Evolutionary conservation across 2,329 filamentous ascomycete genomes (phyloP).

Genomic region (Curvularia lunata): DNA sequence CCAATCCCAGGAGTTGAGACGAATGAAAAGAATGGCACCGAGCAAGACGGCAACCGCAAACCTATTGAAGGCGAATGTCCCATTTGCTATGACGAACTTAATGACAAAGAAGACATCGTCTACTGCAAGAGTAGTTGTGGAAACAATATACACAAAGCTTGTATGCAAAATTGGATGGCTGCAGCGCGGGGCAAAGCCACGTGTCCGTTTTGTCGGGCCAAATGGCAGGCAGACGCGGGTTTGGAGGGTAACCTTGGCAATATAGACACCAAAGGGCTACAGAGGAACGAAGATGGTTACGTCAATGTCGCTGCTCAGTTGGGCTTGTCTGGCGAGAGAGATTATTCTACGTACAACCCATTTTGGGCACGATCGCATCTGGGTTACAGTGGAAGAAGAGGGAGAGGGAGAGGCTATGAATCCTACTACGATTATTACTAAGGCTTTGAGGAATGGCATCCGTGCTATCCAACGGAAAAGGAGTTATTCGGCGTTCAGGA

Average conservation of each 20-base stretch:
- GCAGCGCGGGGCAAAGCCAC: constrained; percentile 52
- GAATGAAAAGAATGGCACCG: constrained; percentile 37
- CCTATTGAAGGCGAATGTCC: constrained; percentile 67
- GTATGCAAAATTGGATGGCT: constrained; percentile 61
- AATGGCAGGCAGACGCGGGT: constrained; percentile 58
- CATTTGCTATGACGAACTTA: constrained; percentile 57
- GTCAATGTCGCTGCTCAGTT: constrained; percentile 67
- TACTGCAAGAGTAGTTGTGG: constrained; percentile 68
- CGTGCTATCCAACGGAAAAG: not conserved
- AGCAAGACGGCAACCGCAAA: constrained; percentile 59
- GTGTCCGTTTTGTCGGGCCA: constrained; percentile 67
- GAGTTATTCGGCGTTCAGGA: constrained; percentile 8
- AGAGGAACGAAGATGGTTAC: constrained; percentile 61
- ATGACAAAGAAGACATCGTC: constrained; percentile 43
- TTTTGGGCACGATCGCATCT: constrained; percentile 32
- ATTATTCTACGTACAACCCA: constrained; percentile 38
- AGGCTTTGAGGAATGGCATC: not conserved
- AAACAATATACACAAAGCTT: constrained; percentile 66
- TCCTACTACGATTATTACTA: constrained; percentile 6
- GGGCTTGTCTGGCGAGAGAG: constrained; percentile 61
- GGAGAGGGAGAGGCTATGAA: constrained; percentile 6
- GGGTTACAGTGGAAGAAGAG: constrained; percentile 10
- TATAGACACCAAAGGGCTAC: constrained; percentile 54
- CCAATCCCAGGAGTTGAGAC: constrained; percentile 53
- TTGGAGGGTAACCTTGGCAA: constrained; percentile 48